Base-by-base conservation (phyloP, 1,139 yeast genomes). In the Taphrina flavorubra region DNA sequence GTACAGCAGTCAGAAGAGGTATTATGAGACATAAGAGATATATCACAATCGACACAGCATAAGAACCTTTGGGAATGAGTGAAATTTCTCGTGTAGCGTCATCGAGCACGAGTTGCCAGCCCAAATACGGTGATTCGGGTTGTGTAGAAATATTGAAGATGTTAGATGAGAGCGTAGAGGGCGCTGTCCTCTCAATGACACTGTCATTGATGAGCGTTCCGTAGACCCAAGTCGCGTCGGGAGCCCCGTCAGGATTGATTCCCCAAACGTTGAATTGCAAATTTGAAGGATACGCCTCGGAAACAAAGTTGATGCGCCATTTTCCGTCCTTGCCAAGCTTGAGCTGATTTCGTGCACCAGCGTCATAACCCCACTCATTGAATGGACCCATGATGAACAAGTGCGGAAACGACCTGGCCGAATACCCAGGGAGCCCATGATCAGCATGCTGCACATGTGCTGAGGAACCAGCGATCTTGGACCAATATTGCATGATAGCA, bases 231-330 rank as follows among this genome's bases (percentile, higher is more conserved):
- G 70, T 55, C 20, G 58, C 63, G 40, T 69, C 70, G 0, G 70
- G 67, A 14, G 51, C 36, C 16, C 69, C 70, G 31, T 65, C 66
- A 13, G 68, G 61, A 36, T 69, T 65, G 20, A 69, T 51, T 11
- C 69, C 69, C 70, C 70, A 69, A 20, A 69, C 69, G 36, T 69
- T 69, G 51, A 69, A 39, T 13, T 69, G 70, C n/a, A 69, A 36
- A 13, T 60, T 40, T 0, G 68, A 57, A 7, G 70, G 70, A 46
- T 62, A 65, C 0, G 64, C 55, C 25, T 69, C 70, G 6, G 70
- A 53, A 6, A 69, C 66, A 34, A 60, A 60, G 47, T 66, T 49
- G 47, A 59, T 53, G 2, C 55, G 40, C 65, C 68, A 69, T 11
- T 62, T 69, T n/a, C 70, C 70, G 11, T 51, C 53, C 6, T 44